These are phyloP conservation scores for Phytophthora pluvialis DNA, from an alignment of 352 stramenopile genomes.

Conservation along the genomic window DNA sequence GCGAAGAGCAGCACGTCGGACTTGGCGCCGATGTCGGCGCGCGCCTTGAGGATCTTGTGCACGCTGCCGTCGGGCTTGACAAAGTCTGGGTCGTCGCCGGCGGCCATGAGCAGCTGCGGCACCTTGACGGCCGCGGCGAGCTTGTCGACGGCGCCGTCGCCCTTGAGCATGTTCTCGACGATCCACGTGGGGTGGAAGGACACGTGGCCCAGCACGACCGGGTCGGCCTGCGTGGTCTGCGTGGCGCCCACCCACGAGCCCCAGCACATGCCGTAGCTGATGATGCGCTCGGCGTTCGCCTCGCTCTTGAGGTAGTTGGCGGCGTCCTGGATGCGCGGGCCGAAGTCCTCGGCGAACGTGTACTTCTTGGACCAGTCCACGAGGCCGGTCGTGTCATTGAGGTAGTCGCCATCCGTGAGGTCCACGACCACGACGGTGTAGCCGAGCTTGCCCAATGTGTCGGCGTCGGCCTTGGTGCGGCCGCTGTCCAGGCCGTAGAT, in stretches of 20 bases:
- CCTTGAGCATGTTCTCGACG: conserved; percentile 80
- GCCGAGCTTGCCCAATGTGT: conserved; percentile 74
- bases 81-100: conserved; percentile 74
- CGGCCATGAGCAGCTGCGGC: conserved; percentile 73
- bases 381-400: conserved; percentile 46
- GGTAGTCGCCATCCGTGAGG: conserved; percentile 70
- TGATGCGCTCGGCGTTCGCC: conserved; percentile 60
- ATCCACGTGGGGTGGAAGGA: conserved; percentile 87
- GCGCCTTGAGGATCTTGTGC: conserved; percentile 71
- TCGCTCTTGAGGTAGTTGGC: conserved; percentile 74
- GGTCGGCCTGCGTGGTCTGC: conserved; percentile 48
- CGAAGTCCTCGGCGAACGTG: conserved; percentile 56
- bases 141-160: conserved; percentile 71
- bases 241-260: conserved; percentile 77
- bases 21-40: conserved; percentile 53
- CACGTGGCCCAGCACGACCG: conserved; percentile 66
- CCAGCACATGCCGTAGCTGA: conserved; percentile 88
- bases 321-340: conserved; percentile 71
- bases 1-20: conserved; percentile 75
- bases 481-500: conserved; percentile 84
- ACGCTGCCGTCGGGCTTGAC: conserved; percentile 73
- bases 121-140: conserved; percentile 75
- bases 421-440: conserved; percentile 83
- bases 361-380: conserved; percentile 76
- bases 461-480: conserved; percentile 79